Base-by-base conservation (phyloP, 2,329 filamentous ascomycete species). In the Diaporthe batatas region DNA sequence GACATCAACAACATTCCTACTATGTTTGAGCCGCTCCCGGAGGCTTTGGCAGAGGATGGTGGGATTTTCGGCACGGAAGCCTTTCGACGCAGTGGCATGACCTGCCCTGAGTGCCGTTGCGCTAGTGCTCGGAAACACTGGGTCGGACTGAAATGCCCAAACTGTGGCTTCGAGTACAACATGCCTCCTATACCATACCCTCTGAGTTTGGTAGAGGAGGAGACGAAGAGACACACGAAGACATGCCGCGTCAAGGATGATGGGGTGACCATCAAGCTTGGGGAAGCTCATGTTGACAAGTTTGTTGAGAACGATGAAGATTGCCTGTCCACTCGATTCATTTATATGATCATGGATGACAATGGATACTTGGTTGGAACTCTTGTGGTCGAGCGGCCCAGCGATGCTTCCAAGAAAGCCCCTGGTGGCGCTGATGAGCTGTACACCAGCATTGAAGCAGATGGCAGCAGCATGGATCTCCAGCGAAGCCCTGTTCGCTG, bases 51-150 rank as follows among this genome's bases (percentile, higher is more conserved):
- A 18, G 79, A 42, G 11, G 42, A 49, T 6, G 55, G 47, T 0
- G 44, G 82, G 0, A 77, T 82, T 6, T 71, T 16, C 5, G 86
- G 88, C 4, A 86, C 87, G 0, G 86, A 88, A 14, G 81, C 83
- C 3, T 79, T 87, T 71, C 91, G 89, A 42, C 12, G 12, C 77
- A 84, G 84, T 67, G 93, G 92, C 0, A 88, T 94, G 59, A 88
- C 92, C 2, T 95, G 93, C 76, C 90, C 89, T 0, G 73, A 81
- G 1, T 95, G 93, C 75, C 82, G 84, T 0, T 86, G 89, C 53
- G 93, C 92, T 76, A 90, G 86, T 54, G 85, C 89, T 2, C 86
- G 92, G 1, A 83, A 87, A 18, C 80, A 85, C 32, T 95, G 92
- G 91, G 81, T 81, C 6, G 85, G 86, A 1, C 94, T 91, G 91